Evolutionary conservation across 2,329 filamentous ascomycete species (phyloP), one percentile per base, ranked within the genome.

Genomic region (Domatiomyces catenatus): DNA sequence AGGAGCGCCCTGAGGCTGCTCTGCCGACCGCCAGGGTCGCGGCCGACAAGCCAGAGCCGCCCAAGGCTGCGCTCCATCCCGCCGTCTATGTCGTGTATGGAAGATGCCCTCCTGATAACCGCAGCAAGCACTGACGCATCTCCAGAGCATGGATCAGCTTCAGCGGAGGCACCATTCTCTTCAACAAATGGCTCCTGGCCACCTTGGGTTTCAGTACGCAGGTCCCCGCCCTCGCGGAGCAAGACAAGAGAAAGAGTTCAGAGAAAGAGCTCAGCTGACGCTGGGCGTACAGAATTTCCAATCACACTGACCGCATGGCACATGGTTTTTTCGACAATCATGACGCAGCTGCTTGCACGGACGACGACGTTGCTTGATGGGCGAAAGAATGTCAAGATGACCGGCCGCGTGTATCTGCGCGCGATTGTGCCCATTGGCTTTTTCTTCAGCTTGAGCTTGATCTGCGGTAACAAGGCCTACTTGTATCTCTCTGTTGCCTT

Each of bases 171-270:
- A 88, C 96, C 65, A 98, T 98, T 67, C 75, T 98, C 55, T 96
- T 95, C 83, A 96, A 98, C 81, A 98, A 98, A 79, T 94, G 86
- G 80, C 87, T 98, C 63, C 77, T 96, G 56, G 82, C 90, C 63
- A 89, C 83, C 42, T 76, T 60, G 69, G 70, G 68, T 54, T 76
- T 70, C 64, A 71, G 69, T 72, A 65, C 59, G 69, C 65, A n/a
- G n/a, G n/a, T 24, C 22, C 22, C 22, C 22, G 3, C 22, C 22
- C 22, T 24, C 22, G 45, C 22, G 39, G 42, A n/a, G 48, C 42
- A 20, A 20, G 17, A 39, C 42, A 42, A 28, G 50, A 48, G 32
- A 15, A 28, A 15, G 24, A 28, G 22, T 3, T 6, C 3, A 24
- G 22, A 3, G 22, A 24, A 24, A 24, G 22, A 24, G 22, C 22